These are phyloP conservation scores for Penicillium paxilli DNA, from an alignment of 495 filamentous ascomycete species.

Conservation along the genomic window DNA sequence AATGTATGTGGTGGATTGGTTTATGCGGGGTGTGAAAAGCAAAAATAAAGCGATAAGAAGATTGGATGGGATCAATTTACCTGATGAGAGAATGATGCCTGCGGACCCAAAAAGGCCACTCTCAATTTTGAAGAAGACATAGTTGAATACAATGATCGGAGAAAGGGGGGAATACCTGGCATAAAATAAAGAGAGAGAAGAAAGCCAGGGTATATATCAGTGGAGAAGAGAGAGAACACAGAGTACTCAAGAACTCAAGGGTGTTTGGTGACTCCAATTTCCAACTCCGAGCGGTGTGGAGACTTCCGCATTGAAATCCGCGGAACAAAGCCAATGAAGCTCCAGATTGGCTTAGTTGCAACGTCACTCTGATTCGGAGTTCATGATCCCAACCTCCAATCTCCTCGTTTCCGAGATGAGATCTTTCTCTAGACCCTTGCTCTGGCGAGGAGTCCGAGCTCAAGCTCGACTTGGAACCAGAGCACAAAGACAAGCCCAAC, in stretches of 20 bases:
- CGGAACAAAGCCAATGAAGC: conserved; percentile 36
- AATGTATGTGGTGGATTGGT: background rate
- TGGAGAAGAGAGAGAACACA: too few relatives aligned
- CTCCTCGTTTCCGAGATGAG: background rate
- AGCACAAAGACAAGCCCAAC: background rate
- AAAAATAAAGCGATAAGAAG: background rate
- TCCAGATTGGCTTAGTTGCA: background rate
- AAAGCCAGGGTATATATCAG: too few relatives aligned
- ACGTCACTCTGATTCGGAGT: too few relatives aligned
- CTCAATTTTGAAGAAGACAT: conserved; percentile 24
- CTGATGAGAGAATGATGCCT: conserved; percentile 89
- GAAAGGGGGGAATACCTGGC: background rate
- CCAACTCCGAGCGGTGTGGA: conserved; percentile 25
- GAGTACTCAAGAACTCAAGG: too few relatives aligned
- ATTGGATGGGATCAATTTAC: too few relatives aligned
- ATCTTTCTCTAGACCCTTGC: background rate
- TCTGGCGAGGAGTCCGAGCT: conserved; percentile 2
- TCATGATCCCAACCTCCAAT: background rate
- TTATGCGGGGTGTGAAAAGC: conserved; percentile 8
- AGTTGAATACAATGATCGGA: background rate
- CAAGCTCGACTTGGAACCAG: too few relatives aligned
- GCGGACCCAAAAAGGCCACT: conserved; percentile 84
- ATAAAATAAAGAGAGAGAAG: background rate
- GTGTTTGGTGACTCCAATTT: too few relatives aligned
- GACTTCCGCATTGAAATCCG: conserved; percentile 8